Evolutionary conservation across 2,329 filamentous ascomycete genomes (phyloP).

Genomic region (Apiospora malaysiana): DNA sequence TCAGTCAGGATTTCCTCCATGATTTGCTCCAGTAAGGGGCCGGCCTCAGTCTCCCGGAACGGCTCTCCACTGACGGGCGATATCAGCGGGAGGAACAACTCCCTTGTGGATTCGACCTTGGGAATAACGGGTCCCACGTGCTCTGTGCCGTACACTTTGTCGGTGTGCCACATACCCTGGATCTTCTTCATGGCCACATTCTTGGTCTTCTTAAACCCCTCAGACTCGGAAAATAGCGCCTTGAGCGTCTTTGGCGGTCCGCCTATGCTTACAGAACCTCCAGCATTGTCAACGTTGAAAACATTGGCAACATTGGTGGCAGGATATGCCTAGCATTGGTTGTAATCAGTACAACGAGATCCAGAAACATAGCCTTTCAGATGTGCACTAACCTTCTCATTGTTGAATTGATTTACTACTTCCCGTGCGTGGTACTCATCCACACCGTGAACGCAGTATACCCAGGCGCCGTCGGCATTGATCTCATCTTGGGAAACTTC

Average conservation of each 20-base stretch:
- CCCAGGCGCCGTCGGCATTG: conserved; percentile 16
- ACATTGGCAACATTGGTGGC: neutral
- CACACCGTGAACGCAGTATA: conserved; percentile 9
- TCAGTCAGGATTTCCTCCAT: conserved; percentile 18
- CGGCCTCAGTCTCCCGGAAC: neutral
- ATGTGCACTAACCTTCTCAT: neutral
- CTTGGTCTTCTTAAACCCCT: conserved; percentile 12
- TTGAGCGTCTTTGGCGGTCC: conserved; percentile 9
- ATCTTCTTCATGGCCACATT: conserved; percentile 21
- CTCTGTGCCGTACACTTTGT: conserved; percentile 6
- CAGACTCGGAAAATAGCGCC: conserved; percentile 12
- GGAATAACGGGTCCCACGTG: conserved; percentile 3
- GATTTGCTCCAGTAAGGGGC: conserved; percentile 7
- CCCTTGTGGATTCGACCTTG: neutral
- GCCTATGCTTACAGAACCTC: conserved; percentile 15
- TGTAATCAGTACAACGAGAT: no score
- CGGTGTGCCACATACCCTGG: conserved; percentile 19
- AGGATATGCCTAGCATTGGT: neutral
- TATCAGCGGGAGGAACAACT: neutral
- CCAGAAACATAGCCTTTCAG: neutral
- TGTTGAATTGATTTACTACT: neutral
- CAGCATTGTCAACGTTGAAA: conserved; percentile 18
- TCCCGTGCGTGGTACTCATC: neutral
- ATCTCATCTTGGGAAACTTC: conserved; percentile 13
- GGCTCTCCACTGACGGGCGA: conserved; percentile 13